Conservation (phyloP, 106 monocot genomes). For the Narthecium ossifragum region DNA sequence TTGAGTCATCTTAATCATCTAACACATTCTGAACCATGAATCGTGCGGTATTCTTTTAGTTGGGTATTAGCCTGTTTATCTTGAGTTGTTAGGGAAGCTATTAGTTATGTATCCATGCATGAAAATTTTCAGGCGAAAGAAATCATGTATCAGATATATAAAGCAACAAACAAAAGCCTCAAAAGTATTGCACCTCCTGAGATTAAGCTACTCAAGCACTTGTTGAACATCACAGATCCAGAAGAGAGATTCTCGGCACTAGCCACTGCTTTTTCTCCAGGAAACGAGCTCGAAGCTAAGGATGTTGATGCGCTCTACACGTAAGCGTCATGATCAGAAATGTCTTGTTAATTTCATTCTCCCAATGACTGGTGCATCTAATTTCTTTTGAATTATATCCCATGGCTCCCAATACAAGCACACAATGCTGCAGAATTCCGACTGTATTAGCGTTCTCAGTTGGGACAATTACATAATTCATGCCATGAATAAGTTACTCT, state of each 20-base stretch:
- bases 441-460: no score
- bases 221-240: slow-evolving; percentile 87
- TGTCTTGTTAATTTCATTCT: no score
- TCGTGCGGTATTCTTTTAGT: no score
- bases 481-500: no score
- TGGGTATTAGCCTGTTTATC: neutral
- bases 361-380: no score
- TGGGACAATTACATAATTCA: no score
- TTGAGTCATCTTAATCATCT: no score
- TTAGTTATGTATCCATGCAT: neutral
- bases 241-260: slow-evolving; percentile 86
- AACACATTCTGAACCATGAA: no score
- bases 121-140: slow-evolving; percentile 66
- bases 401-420: no score
- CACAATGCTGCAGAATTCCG: no score
- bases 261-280: slow-evolving; percentile 84
- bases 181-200: slow-evolving; percentile 73
- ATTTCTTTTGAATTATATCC: no score
- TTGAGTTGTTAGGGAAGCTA: neutral
- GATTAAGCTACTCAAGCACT: slow-evolving; percentile 81
- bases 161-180: slow-evolving; percentile 59
- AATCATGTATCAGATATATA: slow-evolving; percentile 91
- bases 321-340: no score
- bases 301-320: slow-evolving; percentile 57
- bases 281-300: slow-evolving; percentile 56